These are phyloP conservation scores for Aspergillus sclerotioniger DNA, from an alignment of 495 filamentous ascomycete genomes.

Conservation along the genomic window DNA sequence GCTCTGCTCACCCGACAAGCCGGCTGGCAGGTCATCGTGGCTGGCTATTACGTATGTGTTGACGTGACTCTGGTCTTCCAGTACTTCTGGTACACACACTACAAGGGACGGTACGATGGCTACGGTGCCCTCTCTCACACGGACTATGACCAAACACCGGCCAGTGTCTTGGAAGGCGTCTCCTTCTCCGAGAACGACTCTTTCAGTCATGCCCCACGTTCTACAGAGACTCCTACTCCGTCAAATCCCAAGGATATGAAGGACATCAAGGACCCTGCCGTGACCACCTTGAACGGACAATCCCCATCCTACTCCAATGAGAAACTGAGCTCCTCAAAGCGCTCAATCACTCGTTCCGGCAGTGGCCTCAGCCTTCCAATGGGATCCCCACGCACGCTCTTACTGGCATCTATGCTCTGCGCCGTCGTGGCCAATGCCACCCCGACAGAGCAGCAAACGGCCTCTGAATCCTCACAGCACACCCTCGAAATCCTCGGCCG, in stretches of 20 bases:
- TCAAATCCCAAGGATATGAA: constrained; percentile 32
- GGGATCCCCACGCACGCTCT: constrained; percentile 41
- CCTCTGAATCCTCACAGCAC: constrained; percentile 22
- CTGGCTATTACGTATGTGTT: constrained; percentile 66
- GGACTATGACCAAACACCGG: constrained; percentile 20
- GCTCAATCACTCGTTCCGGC: constrained; percentile 25
- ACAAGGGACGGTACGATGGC: constrained; percentile 38
- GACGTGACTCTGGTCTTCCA: constrained; percentile 62
- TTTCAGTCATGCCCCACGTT: constrained; percentile 9
- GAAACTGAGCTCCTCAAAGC: constrained; percentile 35
- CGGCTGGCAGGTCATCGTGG: constrained; percentile 67
- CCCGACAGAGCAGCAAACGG: constrained; percentile 28
- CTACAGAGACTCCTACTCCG: constrained; percentile 19
- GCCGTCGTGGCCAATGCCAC: constrained; percentile 45
- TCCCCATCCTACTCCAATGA: constrained; percentile 40
- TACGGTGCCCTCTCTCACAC: constrained; percentile 25
- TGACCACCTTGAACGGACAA: constrained; percentile 20
- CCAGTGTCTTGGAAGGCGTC: constrained; percentile 32
- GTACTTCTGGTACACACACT: constrained; percentile 66
- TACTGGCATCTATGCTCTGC: constrained; percentile 47
- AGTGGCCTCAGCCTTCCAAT: constrained; percentile 31
- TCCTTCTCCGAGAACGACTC: constrained; percentile 25
- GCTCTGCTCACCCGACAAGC: constrained; percentile 66
- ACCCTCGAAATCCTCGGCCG: constrained; percentile 51
- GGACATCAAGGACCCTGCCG: constrained; percentile 25